Evolutionary conservation across 2,329 filamentous ascomycete genomes (phyloP), one percentile per base, ranked within the genome.

Genomic region (Botrytis cinerea): DNA sequence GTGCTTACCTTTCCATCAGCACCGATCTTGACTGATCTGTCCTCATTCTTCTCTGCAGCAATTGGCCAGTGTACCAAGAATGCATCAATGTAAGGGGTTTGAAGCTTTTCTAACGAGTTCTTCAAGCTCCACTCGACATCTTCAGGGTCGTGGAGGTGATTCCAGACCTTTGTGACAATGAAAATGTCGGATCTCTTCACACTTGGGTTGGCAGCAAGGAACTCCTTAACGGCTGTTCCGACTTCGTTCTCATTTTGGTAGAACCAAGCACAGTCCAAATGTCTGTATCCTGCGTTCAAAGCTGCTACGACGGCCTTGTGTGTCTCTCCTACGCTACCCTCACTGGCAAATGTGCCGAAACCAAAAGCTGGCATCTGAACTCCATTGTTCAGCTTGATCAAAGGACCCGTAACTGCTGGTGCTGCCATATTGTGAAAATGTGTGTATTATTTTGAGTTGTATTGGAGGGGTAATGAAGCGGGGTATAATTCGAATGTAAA

Each of bases 161-260:
- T 91, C 78, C 78, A 79, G 28, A 79, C 77, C 74, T 79, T 79
- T 6, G 78, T 78, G 22, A 77, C 78, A 43, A 79, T 77, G 75
- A 79, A 78, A 43, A 79, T 76, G 45, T 78, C 77, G 45, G 75
- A 51, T 54, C 78, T 72, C 92, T 91, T 92, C 74, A 88, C 85
- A 35, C 91, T 91, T 8, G 89, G 84, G 70, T 79, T 78, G 35
- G 64, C 70, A 40, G 84, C 86, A 76, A 96, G 90, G 43, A 92
- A 93, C 73, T 92, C 90, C 81, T 89, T 88, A 69, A 97, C 87
- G 14, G 92, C 93, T 80, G 90, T 84, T 75, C 94, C 94, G n/a
- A 97, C 93, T 82, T 95, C 93, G 62, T 91, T 87, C 83, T 97
- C 94, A 81, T 97, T 94, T 78, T 86, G 89, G 83, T 94, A 94